Base-by-base conservation (phyloP, 148 eudicot genomes). In the Nyssa sinensis region DNA sequence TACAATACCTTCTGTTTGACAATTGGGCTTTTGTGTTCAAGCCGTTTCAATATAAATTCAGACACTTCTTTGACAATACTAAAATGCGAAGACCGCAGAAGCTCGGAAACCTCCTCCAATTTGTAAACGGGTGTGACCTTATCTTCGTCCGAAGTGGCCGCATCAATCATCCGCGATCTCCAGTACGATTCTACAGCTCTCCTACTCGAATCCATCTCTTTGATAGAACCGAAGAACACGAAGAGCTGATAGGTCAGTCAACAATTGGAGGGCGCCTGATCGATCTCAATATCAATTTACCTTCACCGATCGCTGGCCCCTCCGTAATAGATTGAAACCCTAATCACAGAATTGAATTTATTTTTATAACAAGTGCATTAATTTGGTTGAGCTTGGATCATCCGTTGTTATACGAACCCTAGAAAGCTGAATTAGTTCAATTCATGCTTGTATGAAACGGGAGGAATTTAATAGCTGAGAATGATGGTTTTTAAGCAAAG, bases 141-240 rank as follows among this genome's bases (percentile, higher is more conserved):
- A 66, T 95, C 97, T 74, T 95, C 96, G 76, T 95, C 98, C 47
- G 88, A 85, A 24, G 98, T 95, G n/a, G 91, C 97, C 0, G 62
- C 94, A 81, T 95, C 98, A 32, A 95, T 87, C 96, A 89, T 88
- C 64, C 88, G 75, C 59, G 94, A 92, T 67, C 98, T 85, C 98
- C 98, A 92, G 69, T 95, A 95, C 60, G 98, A 87, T 67, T 92
- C 98, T 63, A 92, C 98, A 33, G 97, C 98, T 78, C 98, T 90
- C 84, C 97, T 89, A 88, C 97, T 92, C 65, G 89, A 84, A 77
- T 95, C 96, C 98, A 95, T 94, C 24, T 21, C 62, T 58, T 28
- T 31, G 17, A 2, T 11, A 7, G 21, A 53, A 1, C 32, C 10
- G 33, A 31, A 21, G 19, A 53, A 51, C n/a, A 9, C 25, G 58